These are phyloP conservation scores for Xylaria intraflava DNA, from an alignment of 495 filamentous ascomycete species.

Conservation along the genomic window DNA sequence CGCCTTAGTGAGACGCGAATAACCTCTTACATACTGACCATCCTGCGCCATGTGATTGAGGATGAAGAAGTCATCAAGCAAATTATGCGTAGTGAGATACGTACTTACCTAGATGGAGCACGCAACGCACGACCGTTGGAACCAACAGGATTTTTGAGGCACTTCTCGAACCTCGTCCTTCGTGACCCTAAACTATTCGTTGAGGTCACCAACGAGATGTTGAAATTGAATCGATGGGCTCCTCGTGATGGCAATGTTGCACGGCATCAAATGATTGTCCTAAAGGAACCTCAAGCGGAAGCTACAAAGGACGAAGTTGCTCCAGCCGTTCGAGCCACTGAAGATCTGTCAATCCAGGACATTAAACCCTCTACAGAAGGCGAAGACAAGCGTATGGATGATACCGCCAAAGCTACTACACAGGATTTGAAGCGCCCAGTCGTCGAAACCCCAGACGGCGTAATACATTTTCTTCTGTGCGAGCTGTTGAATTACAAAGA, in stretches of 20 bases:
- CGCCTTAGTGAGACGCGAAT: slow-evolving; percentile 62
- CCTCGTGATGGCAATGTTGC: slow-evolving; percentile 39
- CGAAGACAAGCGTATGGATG: slow-evolving; percentile 46
- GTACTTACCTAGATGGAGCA: slow-evolving; percentile 55
- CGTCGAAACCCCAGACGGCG: slow-evolving; percentile 89
- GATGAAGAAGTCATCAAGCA: slow-evolving; percentile 86
- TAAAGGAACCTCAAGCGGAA: slow-evolving; percentile 29
- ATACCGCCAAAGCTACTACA: slow-evolving; percentile 51
- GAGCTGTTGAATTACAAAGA: slow-evolving; percentile 89
- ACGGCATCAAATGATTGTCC: slow-evolving; percentile 32
- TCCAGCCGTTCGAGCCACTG: slow-evolving; percentile 47
- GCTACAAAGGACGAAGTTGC: slow-evolving; percentile 33
- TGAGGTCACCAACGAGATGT: slow-evolving; percentile 79
- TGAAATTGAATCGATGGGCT: slow-evolving; percentile 62
- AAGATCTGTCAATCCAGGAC: slow-evolving; percentile 46
- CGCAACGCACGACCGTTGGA: slow-evolving; percentile 62
- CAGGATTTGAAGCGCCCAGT: slow-evolving; percentile 73
- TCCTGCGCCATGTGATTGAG: slow-evolving; percentile 88
- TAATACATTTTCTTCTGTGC: slow-evolving; percentile 91
- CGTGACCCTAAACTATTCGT: slow-evolving; percentile 84
- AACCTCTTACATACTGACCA: slow-evolving; percentile 62
- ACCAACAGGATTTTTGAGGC: slow-evolving; percentile 62
- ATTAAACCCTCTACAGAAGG: slow-evolving; percentile 49
- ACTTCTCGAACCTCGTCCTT: slow-evolving; percentile 74
- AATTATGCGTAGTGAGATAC: slow-evolving; percentile 89